Base-by-base conservation (phyloP, 164 flowering plant genomes). In the Macadamia integrifolia region DNA sequence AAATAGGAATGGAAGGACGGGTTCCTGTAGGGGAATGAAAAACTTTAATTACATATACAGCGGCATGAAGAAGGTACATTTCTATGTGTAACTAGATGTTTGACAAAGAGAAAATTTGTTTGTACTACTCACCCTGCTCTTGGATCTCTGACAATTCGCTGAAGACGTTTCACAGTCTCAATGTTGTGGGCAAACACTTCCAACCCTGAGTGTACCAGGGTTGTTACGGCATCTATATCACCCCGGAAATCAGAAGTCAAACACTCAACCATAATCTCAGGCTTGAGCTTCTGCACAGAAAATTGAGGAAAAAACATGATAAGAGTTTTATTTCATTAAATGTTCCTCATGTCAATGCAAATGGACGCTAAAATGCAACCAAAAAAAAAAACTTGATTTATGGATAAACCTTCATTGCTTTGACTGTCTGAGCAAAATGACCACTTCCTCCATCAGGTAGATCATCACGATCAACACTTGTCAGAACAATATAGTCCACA, bases 391-490 rank as follows among this genome's bases (percentile, higher is more conserved):
- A 50, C 12, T 23, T 9, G 10, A 55, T 53, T 69, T 6, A 31
- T 59, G 40, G 1, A 32, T 29, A 62, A 10, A 91, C 97, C 98
- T 93, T 93, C 90, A 93, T 77, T 9, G 92, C 90, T 76, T 80
- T 71, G 58, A 93, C 96, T 3, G 98, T 91, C 67, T 69, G 80
- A 58, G 95, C 88, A 83, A 93, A 93, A 81, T 93, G 98, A 50
- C 91, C 86, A 79, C 98, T 93, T 66, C 97, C 98, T 69, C 97
- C 97, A 78, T 93, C 98, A 72, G 95, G 93, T 71, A 93, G 49
- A 80, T 93, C 98, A 74, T 93, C 97, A 65, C 98, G 96, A 72
- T 93, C 98, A 35, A 93, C 98, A 79, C 97, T 93, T 59, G 98
- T 93, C 69, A 93, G 64, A 57, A 93, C 98, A 70, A 93, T 87